These are phyloP conservation scores for Curvularia lunata DNA, from an alignment of 2,329 filamentous ascomycete genomes.

Conservation along the genomic window DNA sequence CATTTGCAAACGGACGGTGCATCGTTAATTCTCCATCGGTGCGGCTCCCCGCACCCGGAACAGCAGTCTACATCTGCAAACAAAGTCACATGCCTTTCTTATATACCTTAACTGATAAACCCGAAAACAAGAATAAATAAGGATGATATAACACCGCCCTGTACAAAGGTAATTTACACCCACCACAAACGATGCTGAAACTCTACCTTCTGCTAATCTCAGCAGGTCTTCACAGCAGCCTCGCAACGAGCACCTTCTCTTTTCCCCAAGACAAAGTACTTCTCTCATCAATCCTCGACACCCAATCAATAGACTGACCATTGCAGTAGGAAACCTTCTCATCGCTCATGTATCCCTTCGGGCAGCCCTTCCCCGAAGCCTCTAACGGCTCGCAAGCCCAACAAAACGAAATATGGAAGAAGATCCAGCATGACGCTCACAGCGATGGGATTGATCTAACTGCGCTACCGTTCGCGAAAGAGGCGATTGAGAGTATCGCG, in stretches of 20 bases:
- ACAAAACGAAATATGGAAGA: slow-evolving; percentile 7
- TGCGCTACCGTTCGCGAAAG: slow-evolving; percentile 37
- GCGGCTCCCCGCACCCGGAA: slow-evolving; percentile 3
- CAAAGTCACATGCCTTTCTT: neutral
- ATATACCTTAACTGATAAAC: neutral
- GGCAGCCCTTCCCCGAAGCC: neutral
- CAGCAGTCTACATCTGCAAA: neutral
- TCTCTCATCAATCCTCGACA: too few relatives aligned
- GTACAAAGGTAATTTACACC: neutral
- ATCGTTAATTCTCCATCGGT: neutral
- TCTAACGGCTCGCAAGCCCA: slow-evolving; percentile 1
- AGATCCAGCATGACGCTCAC: slow-evolving; percentile 24
- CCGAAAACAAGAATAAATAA: neutral
- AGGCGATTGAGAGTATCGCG: slow-evolving; percentile 40
- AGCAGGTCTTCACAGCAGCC: too few relatives aligned
- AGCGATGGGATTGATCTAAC: slow-evolving; percentile 36
- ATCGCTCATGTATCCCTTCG: slow-evolving; percentile 7
- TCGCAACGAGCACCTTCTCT: too few relatives aligned
- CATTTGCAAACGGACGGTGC: neutral
- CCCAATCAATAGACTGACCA: neutral
- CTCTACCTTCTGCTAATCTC: too few relatives aligned
- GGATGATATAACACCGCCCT: neutral
- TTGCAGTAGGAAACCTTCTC: neutral
- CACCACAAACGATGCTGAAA: neutral
- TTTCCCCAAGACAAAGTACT: neutral